Percentiles rank a stretch among this genome's conserved stretches.
phyloP scores from a whole-genome alignment of 768 basidiomycete genomes.

The Amanita exitialis region DNA sequence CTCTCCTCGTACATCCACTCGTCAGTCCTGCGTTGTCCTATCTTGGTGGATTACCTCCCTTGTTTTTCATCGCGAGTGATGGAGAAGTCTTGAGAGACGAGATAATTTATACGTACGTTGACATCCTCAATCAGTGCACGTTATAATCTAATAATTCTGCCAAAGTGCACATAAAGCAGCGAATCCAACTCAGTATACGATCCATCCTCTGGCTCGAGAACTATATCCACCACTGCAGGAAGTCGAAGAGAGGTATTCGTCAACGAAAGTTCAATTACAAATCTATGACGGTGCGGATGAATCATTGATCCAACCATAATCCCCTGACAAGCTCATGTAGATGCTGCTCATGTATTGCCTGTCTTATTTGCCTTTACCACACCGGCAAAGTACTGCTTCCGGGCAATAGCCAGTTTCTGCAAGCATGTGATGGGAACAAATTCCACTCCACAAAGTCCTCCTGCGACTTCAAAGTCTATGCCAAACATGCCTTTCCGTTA shows the following conservation, averaged over 20 bases:
- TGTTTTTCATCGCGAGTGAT: conserved; percentile 78
- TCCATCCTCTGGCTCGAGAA: conserved; percentile 30
- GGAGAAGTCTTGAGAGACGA: conserved; percentile 92
- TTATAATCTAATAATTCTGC: conserved; percentile 1
- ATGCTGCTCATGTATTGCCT: conserved; percentile 64
- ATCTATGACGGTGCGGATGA: conserved; percentile 73
- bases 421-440: conserved; percentile 52
- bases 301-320: conserved; percentile 9
- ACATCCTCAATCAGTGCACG: neutral
- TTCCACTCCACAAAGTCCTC: conserved; percentile 12
- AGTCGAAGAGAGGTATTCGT: conserved; percentile 40
- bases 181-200: conserved; percentile 58
- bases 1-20: conserved; percentile 65
- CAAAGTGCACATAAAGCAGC: conserved; percentile 85
- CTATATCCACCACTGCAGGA: conserved; percentile 49
- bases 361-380: conserved; percentile 69
- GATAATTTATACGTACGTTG: conserved; percentile 67
- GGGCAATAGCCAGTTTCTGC: conserved; percentile 63
- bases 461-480: conserved; percentile 7
- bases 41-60: conserved; percentile 84
- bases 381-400: conserved; percentile 72
- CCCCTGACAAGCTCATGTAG: conserved; percentile 23
- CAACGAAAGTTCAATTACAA: conserved; percentile 85
- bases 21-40: conserved; percentile 76
- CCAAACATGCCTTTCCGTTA: conserved; percentile 1